Base-by-base conservation (phyloP, 768 basidiomycete genomes). In the Psilocybe tampanensis region DNA sequence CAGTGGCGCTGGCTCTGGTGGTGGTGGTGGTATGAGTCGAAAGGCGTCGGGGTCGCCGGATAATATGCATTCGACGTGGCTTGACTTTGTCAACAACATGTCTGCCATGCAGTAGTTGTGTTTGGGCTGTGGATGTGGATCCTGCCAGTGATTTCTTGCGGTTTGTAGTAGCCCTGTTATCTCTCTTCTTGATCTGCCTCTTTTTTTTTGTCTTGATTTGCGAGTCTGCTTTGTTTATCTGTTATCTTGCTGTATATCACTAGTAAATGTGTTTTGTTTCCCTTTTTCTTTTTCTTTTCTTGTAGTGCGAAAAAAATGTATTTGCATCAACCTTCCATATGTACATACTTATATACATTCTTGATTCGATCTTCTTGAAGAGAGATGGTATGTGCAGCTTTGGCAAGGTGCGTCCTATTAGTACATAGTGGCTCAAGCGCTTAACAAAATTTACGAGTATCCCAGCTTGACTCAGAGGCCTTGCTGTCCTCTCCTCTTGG, bases 41-140 rank as follows among this genome's bases (percentile, higher is more conserved):
- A 70, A 73, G 47, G 68, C 76, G 2, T 83, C 86, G 1, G 83
- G 82, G 18, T 84, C 85, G 0, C 86, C 86, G 0, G 85, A 86
- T 56, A 86, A 81, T 62, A 82, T 88, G 77, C 82, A 86, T 23
- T 71, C 80, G 12, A 83, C 81, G 4, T 88, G 86, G 86, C 76
- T 83, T 54, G 85, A 88, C 23, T 87, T 87, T 63, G 86, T 87
- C 12, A 74, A 74, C 24, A 74, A 71, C 17, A 66, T 80, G 56
- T n/a, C n/a, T n/a, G 69, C 74, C 44, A 74, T 76, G 72, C 69
- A 64, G 55, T 56, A 44, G 33, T 8, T 8, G 7, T 34, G 7
- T 34, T 34, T 34, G 12, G 48, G 23, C 26, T 23, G 13, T 33
- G 24, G 21, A n/a, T 21, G 2, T 49, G 29, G 29, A 9, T 29